Conservation (phyloP, 169 alveolate genomes). For the Eimeria maxima region DNA sequence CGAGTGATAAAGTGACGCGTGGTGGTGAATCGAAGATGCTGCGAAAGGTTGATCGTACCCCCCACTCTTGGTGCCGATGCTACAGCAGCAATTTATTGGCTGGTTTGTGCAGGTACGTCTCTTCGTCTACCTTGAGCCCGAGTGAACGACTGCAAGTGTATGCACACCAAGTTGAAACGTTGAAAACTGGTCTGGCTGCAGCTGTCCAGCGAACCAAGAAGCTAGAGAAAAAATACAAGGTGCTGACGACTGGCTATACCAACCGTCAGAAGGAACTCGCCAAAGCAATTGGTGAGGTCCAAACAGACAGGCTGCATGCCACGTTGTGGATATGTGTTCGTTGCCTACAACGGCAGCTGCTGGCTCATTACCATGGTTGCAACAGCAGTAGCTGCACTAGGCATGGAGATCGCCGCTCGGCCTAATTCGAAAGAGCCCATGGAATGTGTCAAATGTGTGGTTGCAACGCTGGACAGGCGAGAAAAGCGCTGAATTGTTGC, state of each 20-base stretch:
- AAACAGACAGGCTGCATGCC: not conserved
- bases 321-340: not conserved
- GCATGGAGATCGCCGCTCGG: not conserved
- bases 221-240: slow-evolving; percentile 67
- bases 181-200: slow-evolving; percentile 22
- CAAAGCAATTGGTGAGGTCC: slow-evolving; percentile 65
- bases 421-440: not conserved
- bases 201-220: slow-evolving; percentile 70
- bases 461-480: slow-evolving; percentile 37
- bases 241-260: slow-evolving; percentile 64
- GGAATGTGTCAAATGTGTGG: not conserved
- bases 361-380: not conserved
- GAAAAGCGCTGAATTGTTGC: slow-evolving; percentile 64
- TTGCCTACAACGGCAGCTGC: not conserved
- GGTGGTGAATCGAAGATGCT: not conserved
- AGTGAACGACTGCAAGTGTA: slow-evolving; percentile 56
- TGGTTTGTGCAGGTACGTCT: slow-evolving; percentile 25
- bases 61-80: not conserved
- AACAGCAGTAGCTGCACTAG: not conserved
- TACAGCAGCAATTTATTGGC: not conserved
- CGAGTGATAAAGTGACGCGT: not conserved
- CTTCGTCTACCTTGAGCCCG: slow-evolving; percentile 45
- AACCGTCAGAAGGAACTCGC: slow-evolving; percentile 55
- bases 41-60: not conserved
- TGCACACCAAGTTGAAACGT: slow-evolving; percentile 61